A percentile compares a stretch with the other conserved stretches of the same genome.
Conservation (phyloP, 495 filamentous ascomycete species). For the Hypomontagnella monticulosa region DNA sequence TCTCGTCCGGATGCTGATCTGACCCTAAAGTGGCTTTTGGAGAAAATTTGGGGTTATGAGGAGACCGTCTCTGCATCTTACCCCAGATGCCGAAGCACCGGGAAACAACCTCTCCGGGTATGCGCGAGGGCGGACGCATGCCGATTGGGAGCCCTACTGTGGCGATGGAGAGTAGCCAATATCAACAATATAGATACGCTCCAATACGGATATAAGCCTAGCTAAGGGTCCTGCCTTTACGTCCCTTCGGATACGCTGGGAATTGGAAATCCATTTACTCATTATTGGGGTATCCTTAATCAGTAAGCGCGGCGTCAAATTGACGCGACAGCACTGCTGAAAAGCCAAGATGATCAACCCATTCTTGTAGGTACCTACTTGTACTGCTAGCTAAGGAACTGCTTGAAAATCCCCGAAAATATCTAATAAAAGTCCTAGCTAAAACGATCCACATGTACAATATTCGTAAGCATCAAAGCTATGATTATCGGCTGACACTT, state of each 20-base stretch:
- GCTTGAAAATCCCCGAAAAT: too few relatives aligned
- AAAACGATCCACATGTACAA: too few relatives aligned
- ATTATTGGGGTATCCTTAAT: conserved; percentile 11
- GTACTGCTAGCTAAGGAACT: too few relatives aligned
- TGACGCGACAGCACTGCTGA: background rate
- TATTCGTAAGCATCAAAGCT: background rate
- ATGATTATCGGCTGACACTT: background rate
- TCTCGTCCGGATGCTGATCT: conserved; percentile 32
- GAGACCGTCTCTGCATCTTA: conserved; percentile 26
- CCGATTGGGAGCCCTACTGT: conserved; percentile 36
- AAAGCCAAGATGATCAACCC: background rate
- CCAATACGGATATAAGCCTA: conserved; percentile 12
- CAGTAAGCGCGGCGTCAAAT: background rate
- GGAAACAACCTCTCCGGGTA: conserved; percentile 36
- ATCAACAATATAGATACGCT: conserved; percentile 24
- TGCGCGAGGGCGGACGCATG: conserved; percentile 32
- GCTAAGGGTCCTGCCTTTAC: background rate
- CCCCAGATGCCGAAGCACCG: conserved; percentile 44
- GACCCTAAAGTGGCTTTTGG: conserved; percentile 35
- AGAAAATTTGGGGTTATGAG: conserved; percentile 40
- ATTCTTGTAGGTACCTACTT: background rate
- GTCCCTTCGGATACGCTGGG: conserved; percentile 15
- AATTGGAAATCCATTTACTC: conserved; percentile 16
- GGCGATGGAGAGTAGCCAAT: conserved; percentile 20
- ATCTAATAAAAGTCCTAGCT: too few relatives aligned